Conservation (phyloP, 176 grass and related monocot species). For the barley (Hordeum vulgare) region MorexV3_pseudomolecules_assembly NC_058520.1:274028330-274028829, state of each 20-base stretch:
- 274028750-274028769: neutral
- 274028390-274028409: conserved; percentile 3
- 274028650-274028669: neutral
- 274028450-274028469: neutral
- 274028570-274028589: neutral
- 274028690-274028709: neutral
- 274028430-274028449: neutral
- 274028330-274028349: neutral
- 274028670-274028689: neutral
- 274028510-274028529: neutral
- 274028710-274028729: too few species aligned
- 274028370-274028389: neutral
- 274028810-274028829: neutral
- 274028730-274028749: neutral
- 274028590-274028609: neutral
- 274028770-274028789: neutral
- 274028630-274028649: neutral
- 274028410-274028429: conserved; percentile 18
- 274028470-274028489: neutral
- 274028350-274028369: neutral
- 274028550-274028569: neutral
- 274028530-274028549: neutral
- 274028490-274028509: neutral
- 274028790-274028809: neutral
- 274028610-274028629: neutral